Conservation (phyloP, 257 asterid genomes). For the Fraxinus excelsior region DNA sequence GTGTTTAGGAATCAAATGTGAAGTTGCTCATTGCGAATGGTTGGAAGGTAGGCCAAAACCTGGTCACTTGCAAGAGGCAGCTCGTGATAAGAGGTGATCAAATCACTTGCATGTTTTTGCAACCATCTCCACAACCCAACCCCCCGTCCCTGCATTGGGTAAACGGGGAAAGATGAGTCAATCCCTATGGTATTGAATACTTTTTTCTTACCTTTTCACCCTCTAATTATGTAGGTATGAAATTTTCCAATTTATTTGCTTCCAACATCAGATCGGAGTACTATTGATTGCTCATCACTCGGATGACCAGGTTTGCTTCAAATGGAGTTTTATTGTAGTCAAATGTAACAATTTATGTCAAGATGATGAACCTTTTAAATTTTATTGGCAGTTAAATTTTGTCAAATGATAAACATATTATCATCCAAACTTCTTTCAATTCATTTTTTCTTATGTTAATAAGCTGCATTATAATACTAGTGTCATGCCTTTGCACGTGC, state of each 20-base stretch:
- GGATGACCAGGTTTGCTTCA: conserved; percentile 82
- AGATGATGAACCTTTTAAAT: too few species aligned
- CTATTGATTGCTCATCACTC: conserved; percentile 91
- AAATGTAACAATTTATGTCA: neutral
- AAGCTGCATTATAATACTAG: neutral
- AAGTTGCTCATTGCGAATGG: conserved; percentile 81
- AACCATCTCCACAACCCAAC: neutral
- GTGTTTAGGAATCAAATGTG: conserved; percentile 82
- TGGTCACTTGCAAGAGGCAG: conserved; percentile 93
- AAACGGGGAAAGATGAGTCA: neutral
- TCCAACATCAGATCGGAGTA: conserved; percentile 51
- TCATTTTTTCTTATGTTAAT: neutral
- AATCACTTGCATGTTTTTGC: neutral
- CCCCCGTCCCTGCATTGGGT: neutral
- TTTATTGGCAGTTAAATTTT: neutral
- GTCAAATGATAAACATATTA: neutral
- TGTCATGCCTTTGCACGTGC: conserved; percentile 11
- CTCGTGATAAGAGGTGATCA: conserved; percentile 76
- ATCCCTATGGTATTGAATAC: neutral
- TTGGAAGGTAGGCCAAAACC: conserved; percentile 69
- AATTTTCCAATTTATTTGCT: conserved; percentile 58
- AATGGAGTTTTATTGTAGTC: neutral
- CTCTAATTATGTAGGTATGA: conserved; percentile 57
- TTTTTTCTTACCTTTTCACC: neutral
- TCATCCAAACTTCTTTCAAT: neutral